Conservation (phyloP, 202 grass and related monocot species). For the Cymbopogon flexuosus region DNA sequence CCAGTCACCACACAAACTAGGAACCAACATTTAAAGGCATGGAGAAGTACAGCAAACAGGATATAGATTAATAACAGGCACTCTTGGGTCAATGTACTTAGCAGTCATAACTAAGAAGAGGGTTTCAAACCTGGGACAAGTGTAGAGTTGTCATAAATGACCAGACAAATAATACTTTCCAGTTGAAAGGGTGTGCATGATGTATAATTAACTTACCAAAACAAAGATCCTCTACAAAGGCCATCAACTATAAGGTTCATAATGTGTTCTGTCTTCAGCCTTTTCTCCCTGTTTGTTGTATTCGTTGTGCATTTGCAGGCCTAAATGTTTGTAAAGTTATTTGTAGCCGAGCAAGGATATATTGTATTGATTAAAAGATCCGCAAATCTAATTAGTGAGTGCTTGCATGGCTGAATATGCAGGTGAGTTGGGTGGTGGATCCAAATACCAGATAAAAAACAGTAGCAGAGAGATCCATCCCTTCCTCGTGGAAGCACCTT, state of each 20-base stretch:
- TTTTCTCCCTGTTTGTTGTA: constrained; percentile 50
- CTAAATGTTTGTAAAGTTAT: constrained; percentile 41
- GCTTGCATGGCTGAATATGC: neutral
- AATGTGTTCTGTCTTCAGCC: constrained; percentile 64
- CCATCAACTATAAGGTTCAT: constrained; percentile 49
- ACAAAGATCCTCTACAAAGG: constrained; percentile 62
- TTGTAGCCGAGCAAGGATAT: constrained; percentile 20
- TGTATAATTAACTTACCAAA: constrained; percentile 51
- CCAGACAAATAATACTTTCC: constrained; percentile 5
- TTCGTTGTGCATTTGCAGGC: constrained; percentile 47
- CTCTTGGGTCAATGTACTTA: constrained; percentile 9
- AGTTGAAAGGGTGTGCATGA: constrained; percentile 10
- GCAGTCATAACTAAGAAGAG: neutral
- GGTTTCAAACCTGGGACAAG: constrained; percentile 18
- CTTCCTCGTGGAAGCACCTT: constrained; percentile 57
- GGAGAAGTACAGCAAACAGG: constrained; percentile 22
- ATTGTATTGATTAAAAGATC: constrained; percentile 7
- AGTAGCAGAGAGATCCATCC: constrained; percentile 77
- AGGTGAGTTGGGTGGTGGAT: constrained; percentile 4
- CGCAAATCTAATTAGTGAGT: neutral
- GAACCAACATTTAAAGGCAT: constrained; percentile 12
- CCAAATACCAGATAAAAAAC: constrained; percentile 74
- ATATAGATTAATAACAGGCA: neutral
- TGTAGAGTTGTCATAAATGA: constrained; percentile 8
- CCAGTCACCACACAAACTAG: neutral